A percentile compares a stretch with the other conserved stretches of the same genome.
Conservation (phyloP, 2,329 filamentous ascomycete genomes). For the Diaporthe sp. region DNA sequence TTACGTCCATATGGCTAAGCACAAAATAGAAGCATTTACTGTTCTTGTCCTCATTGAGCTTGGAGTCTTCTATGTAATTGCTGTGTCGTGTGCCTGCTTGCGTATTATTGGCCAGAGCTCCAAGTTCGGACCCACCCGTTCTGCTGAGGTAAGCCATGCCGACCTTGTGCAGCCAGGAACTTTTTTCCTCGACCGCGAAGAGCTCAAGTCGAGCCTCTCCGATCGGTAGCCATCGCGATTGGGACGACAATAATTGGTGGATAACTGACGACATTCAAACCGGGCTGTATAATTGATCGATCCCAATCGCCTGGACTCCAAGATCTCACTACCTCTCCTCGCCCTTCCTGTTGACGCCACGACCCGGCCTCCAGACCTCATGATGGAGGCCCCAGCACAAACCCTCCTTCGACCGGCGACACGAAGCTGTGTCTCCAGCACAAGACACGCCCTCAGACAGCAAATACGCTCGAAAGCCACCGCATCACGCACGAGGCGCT, state of each 20-base stretch:
- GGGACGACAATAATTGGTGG: slow-evolving; percentile 19
- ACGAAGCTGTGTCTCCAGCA: slow-evolving; percentile 37
- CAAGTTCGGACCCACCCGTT: slow-evolving; percentile 3
- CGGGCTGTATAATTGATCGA: not conserved
- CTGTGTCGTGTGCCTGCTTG: slow-evolving; percentile 15
- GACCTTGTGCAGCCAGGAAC: slow-evolving; percentile 32
- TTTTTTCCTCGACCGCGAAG: slow-evolving; percentile 36
- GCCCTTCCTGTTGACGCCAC: not conserved
- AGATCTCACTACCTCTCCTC: not conserved
- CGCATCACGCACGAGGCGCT: slow-evolving; percentile 67
- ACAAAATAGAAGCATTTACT: not conserved
- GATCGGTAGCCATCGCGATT: slow-evolving; percentile 38
- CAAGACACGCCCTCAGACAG: slow-evolving; percentile 35
- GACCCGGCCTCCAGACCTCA: not conserved
- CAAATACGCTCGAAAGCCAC: slow-evolving; percentile 63
- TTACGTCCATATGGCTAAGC: not conserved
- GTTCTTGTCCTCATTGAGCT: not conserved
- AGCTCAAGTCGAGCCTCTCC: slow-evolving; percentile 16
- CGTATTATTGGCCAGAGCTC: slow-evolving; percentile 37
- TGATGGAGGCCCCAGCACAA: slow-evolving; percentile 39
- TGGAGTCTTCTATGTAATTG: not conserved
- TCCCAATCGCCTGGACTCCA: slow-evolving; percentile 37
- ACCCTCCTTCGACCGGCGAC: slow-evolving; percentile 35
- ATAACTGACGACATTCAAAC: not conserved
- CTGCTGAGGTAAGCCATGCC: slow-evolving; percentile 29